Evolutionary conservation across 306 rosid species (phyloP), one percentile per base, ranked within the genome.

Genomic region (Quercus wislizeni): DNA sequence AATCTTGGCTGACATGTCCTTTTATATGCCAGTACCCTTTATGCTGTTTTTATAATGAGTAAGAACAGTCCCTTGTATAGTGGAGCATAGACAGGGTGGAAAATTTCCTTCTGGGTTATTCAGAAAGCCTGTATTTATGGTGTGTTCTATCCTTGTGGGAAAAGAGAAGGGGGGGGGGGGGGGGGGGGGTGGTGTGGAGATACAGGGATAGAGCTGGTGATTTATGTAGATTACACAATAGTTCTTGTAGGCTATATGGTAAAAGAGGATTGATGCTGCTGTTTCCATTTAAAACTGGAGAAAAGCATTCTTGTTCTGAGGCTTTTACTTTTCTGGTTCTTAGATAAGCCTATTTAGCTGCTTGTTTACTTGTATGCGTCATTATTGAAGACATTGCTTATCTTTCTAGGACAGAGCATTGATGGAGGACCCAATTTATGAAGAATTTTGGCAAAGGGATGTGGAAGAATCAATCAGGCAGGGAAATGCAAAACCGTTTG

Each of bases 391-490:
- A 35, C 5, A 41, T 81, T 58, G 71, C 51, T 78, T 46, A 56
- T 35, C 31, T 73, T 82, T 65, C 67, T 87, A 95, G 99, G 99
- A 95, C 76, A 95, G 83, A 83, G 98, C 98, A 71, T 81, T 95
- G 76, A 81, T 92, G 74, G 99, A 95, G 86, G 98, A 92, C 81
- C 99, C 99, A 65, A 82, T 95, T 78, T 83, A 92, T 74, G 99
- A 95, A 87, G 98, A 89, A 78, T 92, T 95, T 84, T 95, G 99
- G 99, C 99, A 92, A 85, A 91, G 98, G 89, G 97, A 91, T 55
- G 94, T 91, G 69, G 99, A 95, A 89, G 99, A 95, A 88, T 92
- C 99, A 41, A 91, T 88, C 80, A 89, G 99, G 86, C 99, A 91
- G 77, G 91, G 96, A 71, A 88, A 75, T 81, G 77, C 64, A 31